These are phyloP conservation scores for Cladosporium sp. DNA, from an alignment of 2,329 filamentous ascomycete species.

Conservation along the genomic window DNA sequence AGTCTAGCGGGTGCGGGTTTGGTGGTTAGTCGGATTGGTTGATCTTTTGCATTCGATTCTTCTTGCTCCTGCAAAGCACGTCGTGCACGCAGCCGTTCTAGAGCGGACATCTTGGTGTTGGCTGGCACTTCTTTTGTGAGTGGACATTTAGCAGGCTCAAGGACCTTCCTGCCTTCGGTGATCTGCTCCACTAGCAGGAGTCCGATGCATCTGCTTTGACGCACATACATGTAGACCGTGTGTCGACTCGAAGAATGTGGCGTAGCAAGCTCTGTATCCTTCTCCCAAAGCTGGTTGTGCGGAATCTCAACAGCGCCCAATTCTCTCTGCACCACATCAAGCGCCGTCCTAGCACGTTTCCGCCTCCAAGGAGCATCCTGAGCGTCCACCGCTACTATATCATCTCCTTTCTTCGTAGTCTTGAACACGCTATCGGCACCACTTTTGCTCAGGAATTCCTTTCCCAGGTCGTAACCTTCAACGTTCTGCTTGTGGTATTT, in stretches of 20 bases:
- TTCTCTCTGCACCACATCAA: slow-evolving; percentile 61
- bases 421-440: slow-evolving; percentile 14
- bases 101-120: neutral
- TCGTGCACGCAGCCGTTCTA: slow-evolving; percentile 12
- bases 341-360: slow-evolving; percentile 49
- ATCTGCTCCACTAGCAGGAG: slow-evolving; percentile 60
- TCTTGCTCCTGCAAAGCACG: slow-evolving; percentile 12
- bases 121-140: neutral
- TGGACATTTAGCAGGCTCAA: slow-evolving; percentile 24
- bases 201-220: slow-evolving; percentile 58
- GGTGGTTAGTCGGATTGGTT: slow-evolving; percentile 22
- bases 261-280: slow-evolving; percentile 31
- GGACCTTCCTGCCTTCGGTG: slow-evolving; percentile 50
- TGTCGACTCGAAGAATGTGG: slow-evolving; percentile 38
- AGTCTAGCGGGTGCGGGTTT: slow-evolving; percentile 44
- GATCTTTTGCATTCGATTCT: neutral
- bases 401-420: slow-evolving; percentile 35
- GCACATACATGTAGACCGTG: slow-evolving; percentile 60
- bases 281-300: slow-evolving; percentile 56
- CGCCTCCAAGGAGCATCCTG: slow-evolving; percentile 50
- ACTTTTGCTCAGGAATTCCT: slow-evolving; percentile 48
- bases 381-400: slow-evolving; percentile 56
- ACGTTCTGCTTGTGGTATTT: slow-evolving; percentile 61
- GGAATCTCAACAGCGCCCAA: slow-evolving; percentile 57
- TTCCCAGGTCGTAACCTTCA: slow-evolving; percentile 58